These are phyloP conservation scores for Leonotis leonurus DNA, from an alignment of 257 asterid species.

Conservation along the genomic window DNA sequence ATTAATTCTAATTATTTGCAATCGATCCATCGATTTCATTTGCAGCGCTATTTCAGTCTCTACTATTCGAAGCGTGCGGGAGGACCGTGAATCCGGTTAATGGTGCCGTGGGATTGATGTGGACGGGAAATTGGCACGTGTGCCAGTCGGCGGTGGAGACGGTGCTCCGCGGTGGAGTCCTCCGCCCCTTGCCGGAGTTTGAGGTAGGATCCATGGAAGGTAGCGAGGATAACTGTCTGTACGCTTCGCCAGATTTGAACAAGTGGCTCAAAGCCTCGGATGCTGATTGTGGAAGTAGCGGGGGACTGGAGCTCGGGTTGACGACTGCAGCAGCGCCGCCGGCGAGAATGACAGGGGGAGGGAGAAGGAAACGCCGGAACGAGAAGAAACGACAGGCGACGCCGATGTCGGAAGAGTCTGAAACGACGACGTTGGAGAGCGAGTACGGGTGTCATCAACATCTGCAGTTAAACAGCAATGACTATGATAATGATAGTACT, in stretches of 20 bases:
- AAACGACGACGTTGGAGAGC: slow-evolving; percentile 66
- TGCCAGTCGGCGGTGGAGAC: slow-evolving; percentile 85
- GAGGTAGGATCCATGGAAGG: background rate
- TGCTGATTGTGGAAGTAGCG: background rate
- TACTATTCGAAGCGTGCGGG: slow-evolving; percentile 80
- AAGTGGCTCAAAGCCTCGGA: slow-evolving; percentile 9
- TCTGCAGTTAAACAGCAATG: slow-evolving; percentile 14
- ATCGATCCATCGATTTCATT: no score
- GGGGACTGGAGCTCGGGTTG: slow-evolving; percentile 23
- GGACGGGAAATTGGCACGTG: slow-evolving; percentile 78
- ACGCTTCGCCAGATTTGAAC: slow-evolving; percentile 26
- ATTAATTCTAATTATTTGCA: background rate
- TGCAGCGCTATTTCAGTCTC: slow-evolving; percentile 74
- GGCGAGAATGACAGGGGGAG: background rate
- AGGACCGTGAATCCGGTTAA: slow-evolving; percentile 76
- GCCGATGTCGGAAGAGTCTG: slow-evolving; percentile 64
- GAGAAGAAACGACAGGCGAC: slow-evolving; percentile 23
- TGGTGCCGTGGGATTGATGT: slow-evolving; percentile 69
- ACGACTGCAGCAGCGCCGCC: background rate
- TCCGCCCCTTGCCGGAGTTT: slow-evolving; percentile 26
- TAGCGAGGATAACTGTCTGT: slow-evolving; percentile 14
- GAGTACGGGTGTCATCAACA: slow-evolving; percentile 27
- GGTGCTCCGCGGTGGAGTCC: slow-evolving; percentile 64
- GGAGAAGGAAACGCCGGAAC: background rate
- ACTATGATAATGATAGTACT: slow-evolving; percentile 17